Evolutionary conservation across 139 green algal genomes (phyloP).

Genomic region (Coelastrella sp.): DNA sequence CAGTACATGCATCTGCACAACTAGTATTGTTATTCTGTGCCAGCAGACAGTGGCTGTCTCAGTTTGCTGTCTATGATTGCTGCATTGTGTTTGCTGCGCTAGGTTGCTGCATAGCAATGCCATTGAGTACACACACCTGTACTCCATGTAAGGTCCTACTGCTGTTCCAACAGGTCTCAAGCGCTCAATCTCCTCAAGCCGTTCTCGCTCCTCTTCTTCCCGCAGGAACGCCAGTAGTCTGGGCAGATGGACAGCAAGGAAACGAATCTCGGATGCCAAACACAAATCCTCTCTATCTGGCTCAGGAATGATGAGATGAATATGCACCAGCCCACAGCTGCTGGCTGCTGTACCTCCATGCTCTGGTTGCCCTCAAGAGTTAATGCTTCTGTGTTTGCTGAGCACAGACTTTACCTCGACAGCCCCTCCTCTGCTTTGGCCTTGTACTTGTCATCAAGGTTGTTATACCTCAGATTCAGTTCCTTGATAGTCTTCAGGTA

Average conservation of each 20-base stretch:
- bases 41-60: too few species aligned
- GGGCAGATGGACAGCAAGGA: background rate
- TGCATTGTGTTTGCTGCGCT: background rate
- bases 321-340: background rate
- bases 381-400: too few species aligned
- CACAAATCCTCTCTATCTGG: too few species aligned
- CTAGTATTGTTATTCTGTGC: too few species aligned
- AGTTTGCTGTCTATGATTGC: too few species aligned
- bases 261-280: background rate
- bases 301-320: too few species aligned
- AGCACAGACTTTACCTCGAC: slow-evolving; percentile 53
- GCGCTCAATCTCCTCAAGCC: slow-evolving; percentile 87
- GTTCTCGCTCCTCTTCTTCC: slow-evolving; percentile 87
- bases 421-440: slow-evolving; percentile 82
- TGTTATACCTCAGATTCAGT: slow-evolving; percentile 88
- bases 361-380: background rate
- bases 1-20: too few species aligned
- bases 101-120: background rate
- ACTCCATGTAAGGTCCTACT: slow-evolving; percentile 68
- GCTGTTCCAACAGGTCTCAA: slow-evolving; percentile 85
- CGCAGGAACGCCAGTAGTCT: slow-evolving; percentile 83
- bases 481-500: slow-evolving; percentile 83
- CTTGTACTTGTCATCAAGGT: slow-evolving; percentile 76
- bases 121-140: slow-evolving; percentile 33
- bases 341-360: background rate